Conservation (phyloP, 805 yeast genomes). For the Isabelozyma gotoi region DNA sequence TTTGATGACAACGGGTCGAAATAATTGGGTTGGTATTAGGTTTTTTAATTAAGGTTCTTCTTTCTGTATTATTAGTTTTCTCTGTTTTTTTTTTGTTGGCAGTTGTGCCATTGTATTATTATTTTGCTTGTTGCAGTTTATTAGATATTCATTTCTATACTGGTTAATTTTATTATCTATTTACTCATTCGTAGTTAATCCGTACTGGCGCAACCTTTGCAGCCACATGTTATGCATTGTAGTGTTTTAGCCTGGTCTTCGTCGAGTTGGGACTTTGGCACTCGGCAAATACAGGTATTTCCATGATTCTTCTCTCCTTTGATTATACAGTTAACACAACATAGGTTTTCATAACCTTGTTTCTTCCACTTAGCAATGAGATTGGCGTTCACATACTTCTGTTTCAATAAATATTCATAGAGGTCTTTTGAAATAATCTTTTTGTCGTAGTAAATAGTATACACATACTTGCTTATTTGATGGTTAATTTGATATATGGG, state of each 20-base stretch:
- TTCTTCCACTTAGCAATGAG: constrained; percentile 81
- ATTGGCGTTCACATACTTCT: constrained; percentile 63
- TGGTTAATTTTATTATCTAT: neutral
- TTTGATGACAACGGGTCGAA: neutral
- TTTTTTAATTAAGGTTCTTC: neutral
- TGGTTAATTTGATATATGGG: constrained; percentile 69
- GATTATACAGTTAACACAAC: constrained; percentile 80
- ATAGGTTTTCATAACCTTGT: constrained; percentile 81
- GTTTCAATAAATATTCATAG: constrained; percentile 71
- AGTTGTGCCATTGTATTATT: constrained; percentile 3
- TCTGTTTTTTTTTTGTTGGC: constrained; percentile 3
- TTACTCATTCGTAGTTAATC: constrained; percentile 40
- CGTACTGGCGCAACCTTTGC: constrained; percentile 78
- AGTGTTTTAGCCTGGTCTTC: constrained; percentile 21
- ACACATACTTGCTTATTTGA: constrained; percentile 73
- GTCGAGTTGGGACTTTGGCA: constrained; percentile 60
- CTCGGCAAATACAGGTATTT: constrained; percentile 81
- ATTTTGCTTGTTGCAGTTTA: neutral
- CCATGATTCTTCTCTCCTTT: constrained; percentile 60
- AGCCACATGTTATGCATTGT: constrained; percentile 80
- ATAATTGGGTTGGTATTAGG: neutral
- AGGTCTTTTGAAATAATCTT: constrained; percentile 65
- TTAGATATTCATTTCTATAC: neutral
- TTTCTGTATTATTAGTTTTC: constrained; percentile 3
- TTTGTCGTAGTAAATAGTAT: constrained; percentile 68